A percentile compares a stretch with the other conserved stretches of the same genome.
Conservation (phyloP, 2,329 filamentous ascomycete species). For the Cercospora zeina region DNA sequence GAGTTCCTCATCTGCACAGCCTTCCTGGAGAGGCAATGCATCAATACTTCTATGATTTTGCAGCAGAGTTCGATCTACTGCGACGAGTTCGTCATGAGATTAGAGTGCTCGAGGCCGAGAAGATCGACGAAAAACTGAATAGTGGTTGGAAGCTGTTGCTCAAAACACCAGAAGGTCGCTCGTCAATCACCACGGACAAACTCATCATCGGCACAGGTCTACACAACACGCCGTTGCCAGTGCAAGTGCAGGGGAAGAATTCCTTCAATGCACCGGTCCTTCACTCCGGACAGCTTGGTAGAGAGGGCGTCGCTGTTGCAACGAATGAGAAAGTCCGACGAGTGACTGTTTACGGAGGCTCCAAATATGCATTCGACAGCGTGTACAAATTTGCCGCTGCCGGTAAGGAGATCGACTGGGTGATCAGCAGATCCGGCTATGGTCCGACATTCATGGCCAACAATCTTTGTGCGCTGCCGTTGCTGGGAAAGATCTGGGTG, state of each 20-base stretch:
- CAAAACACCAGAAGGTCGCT: not conserved
- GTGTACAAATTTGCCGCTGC: conserved; percentile 20
- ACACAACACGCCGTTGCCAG: not conserved
- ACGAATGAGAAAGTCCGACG: conserved; percentile 11
- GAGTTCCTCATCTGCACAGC: conserved; percentile 11
- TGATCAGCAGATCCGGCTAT: conserved; percentile 21
- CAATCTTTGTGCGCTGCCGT: conserved; percentile 8
- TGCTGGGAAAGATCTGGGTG: conserved; percentile 17
- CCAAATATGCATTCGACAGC: conserved; percentile 21
- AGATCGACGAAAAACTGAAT: conserved; percentile 11
- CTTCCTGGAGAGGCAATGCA: conserved; percentile 21
- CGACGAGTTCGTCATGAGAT: conserved; percentile 17
- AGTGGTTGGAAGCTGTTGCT: conserved; percentile 18
- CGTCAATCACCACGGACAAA: conserved; percentile 17
- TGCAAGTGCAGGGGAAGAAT: conserved; percentile 18
- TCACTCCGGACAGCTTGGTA: conserved; percentile 12
- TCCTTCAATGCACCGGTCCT: conserved; percentile 15
- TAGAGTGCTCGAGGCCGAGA: conserved; percentile 17
- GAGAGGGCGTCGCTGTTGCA: conserved; percentile 8
- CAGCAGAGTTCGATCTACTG: conserved; percentile 13
- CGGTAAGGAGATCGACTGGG: conserved; percentile 24
- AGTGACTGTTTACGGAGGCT: conserved; percentile 21
- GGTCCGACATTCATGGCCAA: conserved; percentile 20
- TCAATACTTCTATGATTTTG: conserved; percentile 19
- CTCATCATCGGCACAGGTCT: conserved; percentile 19